A percentile compares a stretch with the other conserved stretches of the same genome.
phyloP scores from a whole-genome alignment of 139 green algal species.

The Zygnema circumcarinatum region DNA sequence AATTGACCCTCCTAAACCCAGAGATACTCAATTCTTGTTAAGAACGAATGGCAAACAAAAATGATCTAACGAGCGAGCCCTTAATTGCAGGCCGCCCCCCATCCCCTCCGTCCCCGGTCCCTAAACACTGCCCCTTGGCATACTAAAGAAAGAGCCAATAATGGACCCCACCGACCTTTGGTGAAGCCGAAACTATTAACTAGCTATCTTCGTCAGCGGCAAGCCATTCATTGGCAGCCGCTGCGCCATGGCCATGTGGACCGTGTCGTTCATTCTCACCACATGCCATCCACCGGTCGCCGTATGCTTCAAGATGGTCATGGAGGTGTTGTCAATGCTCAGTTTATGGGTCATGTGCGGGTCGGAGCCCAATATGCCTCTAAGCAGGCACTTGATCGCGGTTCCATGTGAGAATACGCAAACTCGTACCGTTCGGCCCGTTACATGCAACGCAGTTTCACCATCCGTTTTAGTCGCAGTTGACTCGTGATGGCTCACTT shows the following conservation, averaged over 20 bases:
- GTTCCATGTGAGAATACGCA: constrained; percentile 46
- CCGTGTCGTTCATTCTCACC: constrained; percentile 50
- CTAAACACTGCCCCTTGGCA: too few species aligned
- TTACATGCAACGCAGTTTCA: not conserved
- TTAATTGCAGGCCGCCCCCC: too few species aligned
- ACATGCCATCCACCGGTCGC: constrained; percentile 41
- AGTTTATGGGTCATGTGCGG: constrained; percentile 50
- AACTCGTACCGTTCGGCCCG: constrained; percentile 9
- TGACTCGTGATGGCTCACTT: not conserved
- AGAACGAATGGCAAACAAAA: too few species aligned
- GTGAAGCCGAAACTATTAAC: constrained; percentile 2
- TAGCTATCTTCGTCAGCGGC: not conserved
- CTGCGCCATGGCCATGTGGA: constrained; percentile 71
- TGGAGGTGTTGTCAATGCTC: constrained; percentile 38
- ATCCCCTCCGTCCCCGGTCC: too few species aligned
- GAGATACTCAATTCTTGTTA: too few species aligned
- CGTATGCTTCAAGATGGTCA: constrained; percentile 29
- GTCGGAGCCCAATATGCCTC: constrained; percentile 32
- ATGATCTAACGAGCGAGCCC: too few species aligned
- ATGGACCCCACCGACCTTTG: too few species aligned
- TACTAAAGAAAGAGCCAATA: too few species aligned
- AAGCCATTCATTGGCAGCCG: not conserved
- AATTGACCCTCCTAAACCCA: too few species aligned
- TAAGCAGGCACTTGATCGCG: constrained; percentile 58
- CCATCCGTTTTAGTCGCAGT: not conserved